phyloP scores from a whole-genome alignment of 2,329 filamentous ascomycete species.

The Aspergillus puulaauensis region DNA sequence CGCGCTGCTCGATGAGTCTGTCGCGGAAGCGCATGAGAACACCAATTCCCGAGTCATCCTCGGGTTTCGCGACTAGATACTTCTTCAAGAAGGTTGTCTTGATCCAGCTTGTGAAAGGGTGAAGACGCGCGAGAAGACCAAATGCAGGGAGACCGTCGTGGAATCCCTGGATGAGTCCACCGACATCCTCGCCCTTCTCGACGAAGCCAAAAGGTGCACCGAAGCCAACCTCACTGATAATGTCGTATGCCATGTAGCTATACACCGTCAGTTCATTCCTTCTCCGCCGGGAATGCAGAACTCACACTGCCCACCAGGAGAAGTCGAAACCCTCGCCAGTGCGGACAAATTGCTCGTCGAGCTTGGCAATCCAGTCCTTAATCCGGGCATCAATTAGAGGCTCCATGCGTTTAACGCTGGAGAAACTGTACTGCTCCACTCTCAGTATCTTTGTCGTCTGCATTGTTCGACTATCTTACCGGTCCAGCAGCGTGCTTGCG shows the following conservation, averaged over 20 bases:
- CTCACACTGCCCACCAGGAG: constrained; percentile 53
- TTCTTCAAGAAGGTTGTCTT: constrained; percentile 55
- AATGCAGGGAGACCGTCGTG: constrained; percentile 54
- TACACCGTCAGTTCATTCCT: neutral
- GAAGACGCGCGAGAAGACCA: constrained; percentile 52
- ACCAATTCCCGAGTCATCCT: constrained; percentile 56
- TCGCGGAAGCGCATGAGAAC: constrained; percentile 60
- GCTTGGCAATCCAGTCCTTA: constrained; percentile 49
- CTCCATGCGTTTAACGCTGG: constrained; percentile 60
- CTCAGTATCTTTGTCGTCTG: neutral
- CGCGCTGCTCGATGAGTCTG: constrained; percentile 50
- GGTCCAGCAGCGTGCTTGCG: constrained; percentile 56
- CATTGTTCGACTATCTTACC: constrained; percentile 20
- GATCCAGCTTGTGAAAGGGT: constrained; percentile 56
- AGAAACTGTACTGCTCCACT: constrained; percentile 49
- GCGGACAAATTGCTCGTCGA: constrained; percentile 48
- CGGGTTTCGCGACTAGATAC: constrained; percentile 54
- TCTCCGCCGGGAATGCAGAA: neutral
- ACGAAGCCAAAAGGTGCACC: constrained; percentile 58
- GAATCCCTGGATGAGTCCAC: constrained; percentile 55
- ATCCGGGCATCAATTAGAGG: constrained; percentile 55
- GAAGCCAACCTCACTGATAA: constrained; percentile 58
- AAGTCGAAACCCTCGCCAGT: constrained; percentile 54
- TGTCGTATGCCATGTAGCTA: constrained; percentile 57
- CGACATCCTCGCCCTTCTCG: constrained; percentile 52